Evolutionary conservation across 2,329 filamentous ascomycete species (phyloP).

Genomic region (Aspergillus pseudonomiae): DNA sequence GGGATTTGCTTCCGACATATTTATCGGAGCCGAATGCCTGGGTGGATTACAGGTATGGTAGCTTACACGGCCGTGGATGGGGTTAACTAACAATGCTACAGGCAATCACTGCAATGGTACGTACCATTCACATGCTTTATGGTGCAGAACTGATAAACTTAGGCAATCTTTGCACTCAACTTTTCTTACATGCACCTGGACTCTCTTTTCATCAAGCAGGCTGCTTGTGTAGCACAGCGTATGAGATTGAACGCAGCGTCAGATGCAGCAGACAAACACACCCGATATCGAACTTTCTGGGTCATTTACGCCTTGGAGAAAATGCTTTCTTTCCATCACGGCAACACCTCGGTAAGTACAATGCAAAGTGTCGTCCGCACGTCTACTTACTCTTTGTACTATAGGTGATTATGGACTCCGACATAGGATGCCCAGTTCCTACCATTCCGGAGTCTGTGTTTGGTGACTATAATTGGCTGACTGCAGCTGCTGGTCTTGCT

Average conservation of each 20-base stretch:
- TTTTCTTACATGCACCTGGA: constrained; percentile 35
- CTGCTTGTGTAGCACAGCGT: too few relatives aligned
- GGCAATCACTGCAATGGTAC: constrained; percentile 31
- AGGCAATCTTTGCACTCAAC: constrained; percentile 43
- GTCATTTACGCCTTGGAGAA: too few relatives aligned
- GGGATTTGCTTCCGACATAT: constrained; percentile 27
- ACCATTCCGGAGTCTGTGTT: constrained; percentile 27
- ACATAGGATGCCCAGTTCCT: too few relatives aligned
- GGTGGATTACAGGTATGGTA: constrained; percentile 19
- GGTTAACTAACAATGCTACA: constrained; percentile 6
- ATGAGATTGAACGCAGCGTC: too few relatives aligned
- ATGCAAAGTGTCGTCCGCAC: too few relatives aligned
- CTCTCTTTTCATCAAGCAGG: too few relatives aligned
- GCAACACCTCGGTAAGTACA: too few relatives aligned
- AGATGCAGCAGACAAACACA: too few relatives aligned
- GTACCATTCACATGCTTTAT: neutral
- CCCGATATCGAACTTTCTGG: too few relatives aligned
- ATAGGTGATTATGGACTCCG: too few relatives aligned
- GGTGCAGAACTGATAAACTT: neutral
- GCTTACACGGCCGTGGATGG: neutral
- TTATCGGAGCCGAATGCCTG: constrained; percentile 28
- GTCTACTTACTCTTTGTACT: too few relatives aligned
- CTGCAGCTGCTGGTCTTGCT: constrained; percentile 33
- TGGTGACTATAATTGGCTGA: constrained; percentile 41
- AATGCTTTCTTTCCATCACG: too few relatives aligned